A percentile compares a stretch with the other conserved stretches of the same genome.
Evolutionary conservation across 108 stramenopile genomes (phyloP).

Genomic region (Skeletonema costatum): DNA sequence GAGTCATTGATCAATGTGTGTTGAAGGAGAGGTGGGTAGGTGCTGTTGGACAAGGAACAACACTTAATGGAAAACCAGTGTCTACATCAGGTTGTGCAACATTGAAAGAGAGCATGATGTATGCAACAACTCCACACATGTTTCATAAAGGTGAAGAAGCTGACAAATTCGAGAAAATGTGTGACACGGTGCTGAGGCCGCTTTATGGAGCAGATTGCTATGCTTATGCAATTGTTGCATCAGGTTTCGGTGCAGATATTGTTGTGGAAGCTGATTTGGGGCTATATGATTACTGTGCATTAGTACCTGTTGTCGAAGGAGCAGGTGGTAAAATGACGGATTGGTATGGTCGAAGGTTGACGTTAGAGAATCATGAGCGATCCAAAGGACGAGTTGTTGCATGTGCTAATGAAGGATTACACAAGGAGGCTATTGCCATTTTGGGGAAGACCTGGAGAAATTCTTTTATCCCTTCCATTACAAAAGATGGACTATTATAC

Average conservation of each 20-base stretch:
- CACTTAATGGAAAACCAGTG: conserved; percentile 49
- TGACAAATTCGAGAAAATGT: conserved; percentile 39
- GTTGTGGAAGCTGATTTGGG: conserved; percentile 62
- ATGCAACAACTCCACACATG: conserved; percentile 62
- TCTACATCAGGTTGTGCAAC: conserved; percentile 20
- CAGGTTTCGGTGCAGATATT: conserved; percentile 56
- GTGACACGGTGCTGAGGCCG: conserved; percentile 21
- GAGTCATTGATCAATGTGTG: conserved; percentile 62
- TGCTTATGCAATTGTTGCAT: conserved; percentile 59
- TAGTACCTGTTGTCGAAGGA: conserved; percentile 58
- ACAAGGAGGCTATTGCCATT: conserved; percentile 40
- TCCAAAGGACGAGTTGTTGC: conserved; percentile 57
- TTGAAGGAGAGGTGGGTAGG: conserved; percentile 63
- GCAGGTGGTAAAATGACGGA: conserved; percentile 61
- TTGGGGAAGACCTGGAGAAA: conserved; percentile 6
- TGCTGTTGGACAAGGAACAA: conserved; percentile 35
- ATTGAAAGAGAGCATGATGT: conserved; percentile 47
- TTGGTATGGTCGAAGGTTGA: conserved; percentile 50
- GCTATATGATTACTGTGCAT: conserved; percentile 60
- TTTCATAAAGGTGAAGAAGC: conserved; percentile 51
- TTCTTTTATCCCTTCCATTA: background rate
- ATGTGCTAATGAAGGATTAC: conserved; percentile 46
- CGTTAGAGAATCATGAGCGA: conserved; percentile 42
- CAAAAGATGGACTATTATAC: background rate
- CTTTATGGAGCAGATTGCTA: conserved; percentile 65